phyloP scores from a whole-genome alignment of 768 basidiomycete species.

The Boletus vermiculosoides region DNA sequence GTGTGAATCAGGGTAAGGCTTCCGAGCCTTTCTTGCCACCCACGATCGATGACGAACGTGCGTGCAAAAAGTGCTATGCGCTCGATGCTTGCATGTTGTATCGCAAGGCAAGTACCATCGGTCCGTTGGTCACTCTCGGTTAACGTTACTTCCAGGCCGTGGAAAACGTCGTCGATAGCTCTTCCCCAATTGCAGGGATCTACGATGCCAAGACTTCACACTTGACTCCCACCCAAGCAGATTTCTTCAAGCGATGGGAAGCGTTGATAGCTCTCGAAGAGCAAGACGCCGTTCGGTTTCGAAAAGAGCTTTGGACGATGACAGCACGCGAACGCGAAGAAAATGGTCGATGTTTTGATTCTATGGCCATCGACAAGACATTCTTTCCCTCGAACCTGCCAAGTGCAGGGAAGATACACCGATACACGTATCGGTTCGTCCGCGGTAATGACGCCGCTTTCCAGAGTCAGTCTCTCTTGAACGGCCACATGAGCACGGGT shows the following conservation, averaged over 20 bases:
- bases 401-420: slow-evolving; percentile 62
- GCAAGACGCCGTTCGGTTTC: slow-evolving; percentile 77
- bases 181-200: slow-evolving; percentile 59
- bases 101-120: slow-evolving; percentile 57
- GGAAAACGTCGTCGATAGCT: slow-evolving; percentile 55
- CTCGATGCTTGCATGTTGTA: slow-evolving; percentile 93
- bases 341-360: slow-evolving; percentile 79
- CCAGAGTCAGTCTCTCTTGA: slow-evolving; percentile 46
- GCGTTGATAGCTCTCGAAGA: slow-evolving; percentile 81
- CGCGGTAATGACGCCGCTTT: slow-evolving; percentile 29
- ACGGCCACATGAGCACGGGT: slow-evolving; percentile 72
- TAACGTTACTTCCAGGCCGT: slow-evolving; percentile 50
- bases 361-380: slow-evolving; percentile 65
- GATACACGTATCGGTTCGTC: slow-evolving; percentile 73
- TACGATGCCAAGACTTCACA: slow-evolving; percentile 82
- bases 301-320: slow-evolving; percentile 94
- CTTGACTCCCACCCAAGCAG: slow-evolving; percentile 59
- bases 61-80: slow-evolving; percentile 79
- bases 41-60: slow-evolving; percentile 77
- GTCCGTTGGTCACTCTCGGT: neutral
- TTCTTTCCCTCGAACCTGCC: slow-evolving; percentile 29
- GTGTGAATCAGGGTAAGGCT: slow-evolving; percentile 32
- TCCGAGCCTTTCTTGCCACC: slow-evolving; percentile 72
- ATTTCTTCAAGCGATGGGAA: slow-evolving; percentile 94
- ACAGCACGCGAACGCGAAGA: slow-evolving; percentile 74